phyloP scores from a whole-genome alignment of 768 basidiomycete genomes.

The Cystoderma amianthinum region DNA sequence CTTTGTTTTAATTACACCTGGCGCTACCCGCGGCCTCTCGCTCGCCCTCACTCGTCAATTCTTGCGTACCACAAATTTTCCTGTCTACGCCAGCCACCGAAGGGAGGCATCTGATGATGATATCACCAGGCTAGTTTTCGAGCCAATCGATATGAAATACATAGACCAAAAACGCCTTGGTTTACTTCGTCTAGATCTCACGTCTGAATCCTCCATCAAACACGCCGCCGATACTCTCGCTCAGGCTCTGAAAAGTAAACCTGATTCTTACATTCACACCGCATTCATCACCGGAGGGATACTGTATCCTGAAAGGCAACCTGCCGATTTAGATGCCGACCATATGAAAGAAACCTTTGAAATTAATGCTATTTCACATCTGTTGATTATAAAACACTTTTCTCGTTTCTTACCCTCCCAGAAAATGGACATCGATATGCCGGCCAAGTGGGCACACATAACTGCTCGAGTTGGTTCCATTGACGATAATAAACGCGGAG shows the following conservation, averaged over 20 bases:
- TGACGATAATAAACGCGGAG: conserved; percentile 48
- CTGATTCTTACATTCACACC: conserved; percentile 38
- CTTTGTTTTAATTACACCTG: conserved; percentile 46
- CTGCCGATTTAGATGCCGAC: conserved; percentile 36
- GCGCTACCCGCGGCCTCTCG: conserved; percentile 48
- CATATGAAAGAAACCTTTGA: conserved; percentile 39
- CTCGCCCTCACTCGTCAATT: conserved; percentile 49
- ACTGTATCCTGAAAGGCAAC: conserved; percentile 47
- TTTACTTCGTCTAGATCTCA: conserved; percentile 43
- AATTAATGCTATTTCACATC: conserved; percentile 53
- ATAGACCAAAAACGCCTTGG: conserved; percentile 37
- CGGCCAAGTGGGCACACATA: conserved; percentile 54
- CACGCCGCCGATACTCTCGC: conserved; percentile 36
- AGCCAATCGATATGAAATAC: conserved; percentile 23
- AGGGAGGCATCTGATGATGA: conserved; percentile 20
- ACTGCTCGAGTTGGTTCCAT: conserved; percentile 55
- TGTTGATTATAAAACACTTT: conserved; percentile 58
- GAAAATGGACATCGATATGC: conserved; percentile 13
- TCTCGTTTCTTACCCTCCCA: conserved; percentile 41
- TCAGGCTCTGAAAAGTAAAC: conserved; percentile 19
- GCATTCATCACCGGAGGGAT: conserved; percentile 52
- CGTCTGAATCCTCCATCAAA: conserved; percentile 42
- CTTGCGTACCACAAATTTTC: conserved; percentile 39
- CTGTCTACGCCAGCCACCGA: conserved; percentile 52
- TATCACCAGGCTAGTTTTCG: conserved; percentile 34